A percentile compares a stretch with the other conserved stretches of the same genome.
Conservation (phyloP, 306 rosid species). For the Sicyos baderoa region DNA sequence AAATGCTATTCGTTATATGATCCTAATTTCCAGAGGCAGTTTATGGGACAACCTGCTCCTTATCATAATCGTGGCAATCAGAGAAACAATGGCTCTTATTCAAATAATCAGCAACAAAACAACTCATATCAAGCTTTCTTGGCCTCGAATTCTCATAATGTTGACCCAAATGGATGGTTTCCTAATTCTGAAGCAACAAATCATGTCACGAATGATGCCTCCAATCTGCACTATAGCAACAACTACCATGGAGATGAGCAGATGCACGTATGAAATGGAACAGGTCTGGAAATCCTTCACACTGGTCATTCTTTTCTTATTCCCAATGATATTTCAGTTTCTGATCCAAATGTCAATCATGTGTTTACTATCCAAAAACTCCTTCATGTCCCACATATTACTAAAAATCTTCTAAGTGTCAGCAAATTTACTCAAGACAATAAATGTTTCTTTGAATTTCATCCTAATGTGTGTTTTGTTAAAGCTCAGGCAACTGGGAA, state of each 20-base stretch:
- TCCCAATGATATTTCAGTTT: not conserved
- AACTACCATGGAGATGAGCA: not conserved
- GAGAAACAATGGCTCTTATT: too few relatives aligned
- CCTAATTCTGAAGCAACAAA: not conserved
- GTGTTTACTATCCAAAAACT: too few relatives aligned
- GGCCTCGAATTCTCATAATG: not conserved
- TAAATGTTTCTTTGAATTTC: too few relatives aligned
- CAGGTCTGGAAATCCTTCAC: not conserved
- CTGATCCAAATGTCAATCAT: too few relatives aligned
- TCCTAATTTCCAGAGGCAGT: not conserved
- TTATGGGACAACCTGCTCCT: too few relatives aligned
- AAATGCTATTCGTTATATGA: not conserved
- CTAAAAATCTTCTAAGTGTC: too few relatives aligned
- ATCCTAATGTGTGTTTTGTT: not conserved
- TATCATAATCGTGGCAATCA: too few relatives aligned
- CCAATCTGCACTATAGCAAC: fast-evolving
- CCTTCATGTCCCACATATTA: not conserved
- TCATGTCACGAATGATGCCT: not conserved
- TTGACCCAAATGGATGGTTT: not conserved
- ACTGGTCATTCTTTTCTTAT: not conserved
- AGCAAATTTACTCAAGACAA: too few relatives aligned
- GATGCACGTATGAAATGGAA: not conserved
- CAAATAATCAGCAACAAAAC: too few relatives aligned
- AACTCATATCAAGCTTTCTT: not conserved
- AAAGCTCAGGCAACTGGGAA: not conserved